These are phyloP conservation scores for Mycena haematopus DNA, from an alignment of 768 basidiomycete species.

Conservation along the genomic window DNA sequence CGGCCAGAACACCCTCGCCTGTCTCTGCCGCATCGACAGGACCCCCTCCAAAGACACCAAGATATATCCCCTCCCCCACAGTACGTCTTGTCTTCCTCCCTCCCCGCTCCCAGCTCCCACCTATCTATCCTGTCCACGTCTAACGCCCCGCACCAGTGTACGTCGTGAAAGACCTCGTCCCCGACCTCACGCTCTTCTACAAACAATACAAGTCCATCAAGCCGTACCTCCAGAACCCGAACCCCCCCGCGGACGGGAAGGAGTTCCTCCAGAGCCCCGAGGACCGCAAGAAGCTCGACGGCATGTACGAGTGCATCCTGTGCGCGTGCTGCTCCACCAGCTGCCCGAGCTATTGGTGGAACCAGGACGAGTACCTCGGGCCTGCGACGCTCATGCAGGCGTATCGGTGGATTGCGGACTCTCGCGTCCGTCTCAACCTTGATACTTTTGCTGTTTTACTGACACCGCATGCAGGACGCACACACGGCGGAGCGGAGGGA, in stretches of 20 bases:
- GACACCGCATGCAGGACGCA: constrained; percentile 59
- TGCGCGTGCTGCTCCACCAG: constrained; percentile 98
- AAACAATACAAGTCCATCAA: constrained; percentile 99
- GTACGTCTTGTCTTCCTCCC: too few relatives aligned
- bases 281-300: constrained; percentile 94
- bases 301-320: constrained; percentile 97
- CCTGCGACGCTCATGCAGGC: constrained; percentile 97
- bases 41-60: constrained; percentile 74
- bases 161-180: constrained; percentile 98
- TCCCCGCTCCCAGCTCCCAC: too few relatives aligned
- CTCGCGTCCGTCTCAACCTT: constrained; percentile 62
- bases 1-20: constrained; percentile 97
- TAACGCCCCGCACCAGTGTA: constrained; percentile 69
- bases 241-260: constrained; percentile 68
- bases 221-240: constrained; percentile 94
- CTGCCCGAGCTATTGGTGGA: constrained; percentile 99
- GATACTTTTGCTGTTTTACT: not conserved
- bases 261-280: constrained; percentile 92
- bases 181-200: constrained; percentile 90
- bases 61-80: constrained; percentile 97
- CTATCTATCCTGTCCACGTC: not conserved
- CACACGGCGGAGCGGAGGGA: constrained; percentile 84
- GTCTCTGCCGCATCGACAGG: constrained; percentile 94
- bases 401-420: constrained; percentile 98
- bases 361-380: constrained; percentile 97